Percentiles rank a stretch among this genome's conserved stretches.
Conservation (phyloP, 345 rosid species). For the Lagerstroemia speciosa region DNA sequence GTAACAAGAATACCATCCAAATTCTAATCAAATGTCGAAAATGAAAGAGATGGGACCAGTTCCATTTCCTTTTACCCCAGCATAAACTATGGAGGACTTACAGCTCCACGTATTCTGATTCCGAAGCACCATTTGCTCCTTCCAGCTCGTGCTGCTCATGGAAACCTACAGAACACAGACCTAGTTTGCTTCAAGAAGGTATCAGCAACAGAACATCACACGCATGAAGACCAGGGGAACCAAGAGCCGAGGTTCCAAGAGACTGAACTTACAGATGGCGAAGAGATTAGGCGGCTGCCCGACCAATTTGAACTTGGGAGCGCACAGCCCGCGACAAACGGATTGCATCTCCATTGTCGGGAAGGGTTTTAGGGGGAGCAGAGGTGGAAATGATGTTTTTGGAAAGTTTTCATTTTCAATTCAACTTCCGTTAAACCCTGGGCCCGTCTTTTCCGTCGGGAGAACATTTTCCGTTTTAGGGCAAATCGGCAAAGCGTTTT, state of each 20-base stretch:
- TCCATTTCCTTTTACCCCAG: too few relatives aligned
- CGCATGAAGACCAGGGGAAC: background rate
- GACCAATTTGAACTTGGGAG: slow-evolving; percentile 31
- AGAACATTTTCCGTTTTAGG: background rate
- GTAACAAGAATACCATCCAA: background rate
- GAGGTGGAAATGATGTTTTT: background rate
- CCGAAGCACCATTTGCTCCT: slow-evolving; percentile 11
- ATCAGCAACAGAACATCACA: background rate
- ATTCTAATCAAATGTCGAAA: too few relatives aligned
- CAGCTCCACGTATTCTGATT: slow-evolving; percentile 6
- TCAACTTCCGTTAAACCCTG: slow-evolving; percentile 23
- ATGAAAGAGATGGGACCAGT: too few relatives aligned
- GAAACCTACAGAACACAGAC: slow-evolving; percentile 24
- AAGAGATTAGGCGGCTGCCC: slow-evolving; percentile 9
- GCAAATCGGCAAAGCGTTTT: background rate
- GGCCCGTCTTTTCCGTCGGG: background rate
- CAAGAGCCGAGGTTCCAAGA: background rate
- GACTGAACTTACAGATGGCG: slow-evolving; percentile 28
- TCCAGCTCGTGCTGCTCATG: slow-evolving; percentile 13
- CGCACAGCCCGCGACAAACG: slow-evolving; percentile 31
- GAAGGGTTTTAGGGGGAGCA: background rate
- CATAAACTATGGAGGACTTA: too few relatives aligned
- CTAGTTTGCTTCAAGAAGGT: background rate
- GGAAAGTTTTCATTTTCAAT: background rate
- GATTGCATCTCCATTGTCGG: slow-evolving; percentile 34